Evolutionary conservation across 208 protist genomes (phyloP).

Genomic region (Leishmania turanica): DNA sequence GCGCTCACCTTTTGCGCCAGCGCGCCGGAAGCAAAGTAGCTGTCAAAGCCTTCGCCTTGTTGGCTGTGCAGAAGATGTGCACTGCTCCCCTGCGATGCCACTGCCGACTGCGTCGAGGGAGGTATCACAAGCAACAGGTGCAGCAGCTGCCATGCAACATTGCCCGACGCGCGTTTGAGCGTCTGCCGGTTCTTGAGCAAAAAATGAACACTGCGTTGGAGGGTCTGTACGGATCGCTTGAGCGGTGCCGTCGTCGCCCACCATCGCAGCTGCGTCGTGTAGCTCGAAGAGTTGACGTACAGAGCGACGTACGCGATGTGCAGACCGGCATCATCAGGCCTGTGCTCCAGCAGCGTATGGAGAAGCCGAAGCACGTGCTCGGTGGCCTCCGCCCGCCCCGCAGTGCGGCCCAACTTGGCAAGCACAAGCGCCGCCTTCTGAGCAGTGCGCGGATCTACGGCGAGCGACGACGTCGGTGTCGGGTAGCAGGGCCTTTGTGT

Average conservation of each 20-base stretch:
- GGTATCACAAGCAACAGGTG: constrained; percentile 25
- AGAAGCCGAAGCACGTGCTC: constrained; percentile 47
- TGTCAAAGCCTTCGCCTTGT: constrained; percentile 7
- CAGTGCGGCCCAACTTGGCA: constrained; percentile 44
- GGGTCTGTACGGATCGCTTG: constrained; percentile 13
- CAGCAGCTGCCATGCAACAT: constrained; percentile 33
- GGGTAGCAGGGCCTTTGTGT: background rate
- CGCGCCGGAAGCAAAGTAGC: background rate
- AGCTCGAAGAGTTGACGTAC: constrained; percentile 32
- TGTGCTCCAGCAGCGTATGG: constrained; percentile 6
- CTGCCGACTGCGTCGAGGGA: background rate
- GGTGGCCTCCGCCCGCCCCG: constrained; percentile 10
- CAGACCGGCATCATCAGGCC: constrained; percentile 37
- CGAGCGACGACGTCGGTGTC: background rate
- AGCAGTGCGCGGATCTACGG: constrained; percentile 26
- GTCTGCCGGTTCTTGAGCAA: background rate
- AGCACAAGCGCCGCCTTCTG: constrained; percentile 68
- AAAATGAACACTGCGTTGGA: background rate
- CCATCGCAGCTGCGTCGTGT: constrained; percentile 12
- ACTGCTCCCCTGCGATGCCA: background rate
- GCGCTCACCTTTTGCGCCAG: constrained; percentile 4
- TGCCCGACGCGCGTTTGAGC: constrained; percentile 13
- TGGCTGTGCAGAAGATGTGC: background rate
- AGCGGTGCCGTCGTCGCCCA: constrained; percentile 6
- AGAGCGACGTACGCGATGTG: constrained; percentile 56